These are phyloP conservation scores for Exophiala sp. DNA, from an alignment of 2,329 filamentous ascomycete genomes.

Conservation along the genomic window DNA sequence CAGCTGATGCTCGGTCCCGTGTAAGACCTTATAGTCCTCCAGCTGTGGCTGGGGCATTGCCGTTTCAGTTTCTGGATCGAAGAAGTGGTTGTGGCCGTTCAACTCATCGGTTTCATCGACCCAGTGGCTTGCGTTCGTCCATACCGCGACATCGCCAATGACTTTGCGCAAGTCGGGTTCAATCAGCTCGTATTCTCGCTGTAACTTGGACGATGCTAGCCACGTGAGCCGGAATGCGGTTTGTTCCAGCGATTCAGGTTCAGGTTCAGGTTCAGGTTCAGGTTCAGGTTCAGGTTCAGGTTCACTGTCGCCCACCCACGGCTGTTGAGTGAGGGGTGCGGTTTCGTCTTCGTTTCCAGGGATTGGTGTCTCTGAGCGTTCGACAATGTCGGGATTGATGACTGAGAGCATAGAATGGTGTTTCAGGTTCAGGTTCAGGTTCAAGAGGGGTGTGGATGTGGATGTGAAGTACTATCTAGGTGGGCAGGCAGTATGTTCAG, in stretches of 20 bases:
- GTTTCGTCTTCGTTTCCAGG: too few species aligned
- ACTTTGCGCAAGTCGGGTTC: conserved; percentile 13
- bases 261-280: too few species aligned
- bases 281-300: too few species aligned
- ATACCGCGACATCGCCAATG: conserved; percentile 13
- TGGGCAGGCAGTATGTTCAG: too few species aligned
- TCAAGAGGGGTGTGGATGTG: too few species aligned
- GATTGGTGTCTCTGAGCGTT: not conserved
- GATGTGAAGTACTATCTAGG: too few species aligned
- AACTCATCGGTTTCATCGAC: not conserved
- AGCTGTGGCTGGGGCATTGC: not conserved
- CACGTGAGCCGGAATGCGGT: conserved; percentile 8
- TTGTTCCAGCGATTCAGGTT: conserved; percentile 2
- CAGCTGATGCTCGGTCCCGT: too few species aligned
- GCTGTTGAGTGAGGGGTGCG: not conserved
- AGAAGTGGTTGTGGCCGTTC: not conserved
- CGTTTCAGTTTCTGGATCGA: not conserved
- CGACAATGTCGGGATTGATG: not conserved
- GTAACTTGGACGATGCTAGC: conserved; percentile 14
- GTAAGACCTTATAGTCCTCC: too few species aligned
- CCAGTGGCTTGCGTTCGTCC: conserved; percentile 6
- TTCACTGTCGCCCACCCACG: not conserved
- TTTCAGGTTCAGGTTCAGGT: too few species aligned
- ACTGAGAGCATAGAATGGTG: not conserved
- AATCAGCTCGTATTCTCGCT: conserved; percentile 9